Evolutionary conservation across 2,329 filamentous ascomycete genomes (phyloP).

Genomic region (Colletotrichum godetiae): DNA sequence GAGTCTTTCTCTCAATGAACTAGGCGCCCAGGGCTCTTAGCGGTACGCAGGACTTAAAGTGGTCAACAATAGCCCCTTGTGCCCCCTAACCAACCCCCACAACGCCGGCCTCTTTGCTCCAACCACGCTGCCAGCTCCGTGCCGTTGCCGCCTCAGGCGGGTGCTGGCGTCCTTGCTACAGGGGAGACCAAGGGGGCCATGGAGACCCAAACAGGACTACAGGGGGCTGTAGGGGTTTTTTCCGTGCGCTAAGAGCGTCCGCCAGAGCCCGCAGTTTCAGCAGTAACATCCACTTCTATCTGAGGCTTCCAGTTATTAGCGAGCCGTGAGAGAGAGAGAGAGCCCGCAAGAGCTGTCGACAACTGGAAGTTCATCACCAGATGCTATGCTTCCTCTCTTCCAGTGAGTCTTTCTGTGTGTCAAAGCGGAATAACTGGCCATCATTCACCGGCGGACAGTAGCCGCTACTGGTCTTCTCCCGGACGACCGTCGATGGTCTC

Average conservation of each 20-base stretch:
- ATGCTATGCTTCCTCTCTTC: not conserved
- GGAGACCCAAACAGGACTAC: not conserved
- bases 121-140: slow-evolving; percentile 6
- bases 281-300: slow-evolving; percentile 3
- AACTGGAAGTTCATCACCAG: no score
- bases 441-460: no score
- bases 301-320: not conserved
- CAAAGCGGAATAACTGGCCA: no score
- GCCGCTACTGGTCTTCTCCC: not conserved
- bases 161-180: slow-evolving; percentile 11
- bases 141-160: slow-evolving; percentile 23
- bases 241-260: slow-evolving; percentile 28
- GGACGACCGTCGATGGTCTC: not conserved
- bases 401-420: not conserved
- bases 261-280: slow-evolving; percentile 27
- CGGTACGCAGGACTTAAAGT: slow-evolving; percentile 16
- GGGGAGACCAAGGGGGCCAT: not conserved
- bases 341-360: no score
- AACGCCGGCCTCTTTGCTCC: slow-evolving; percentile 6
- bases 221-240: slow-evolving; percentile 12
- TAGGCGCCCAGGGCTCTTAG: slow-evolving; percentile 17
- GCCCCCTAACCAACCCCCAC: slow-evolving; percentile 18
- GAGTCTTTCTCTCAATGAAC: slow-evolving; percentile 23
- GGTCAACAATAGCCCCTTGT: slow-evolving; percentile 4
- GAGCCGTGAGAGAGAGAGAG: no score